Evolutionary conservation across 108 stramenopile species (phyloP).

Genomic region (Mediolabrus comicus): DNA sequence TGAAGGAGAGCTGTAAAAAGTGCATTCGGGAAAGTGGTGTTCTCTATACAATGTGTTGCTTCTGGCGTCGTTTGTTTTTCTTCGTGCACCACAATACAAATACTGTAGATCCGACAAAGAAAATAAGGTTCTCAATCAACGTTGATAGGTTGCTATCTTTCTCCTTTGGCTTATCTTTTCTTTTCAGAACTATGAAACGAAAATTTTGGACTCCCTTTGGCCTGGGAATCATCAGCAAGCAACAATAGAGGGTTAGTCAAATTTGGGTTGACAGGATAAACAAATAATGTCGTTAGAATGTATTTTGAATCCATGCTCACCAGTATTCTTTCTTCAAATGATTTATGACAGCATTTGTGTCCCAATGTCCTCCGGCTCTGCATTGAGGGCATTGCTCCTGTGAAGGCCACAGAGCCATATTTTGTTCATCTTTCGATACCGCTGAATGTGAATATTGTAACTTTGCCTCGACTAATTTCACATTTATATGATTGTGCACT

Average conservation of each 20-base stretch:
- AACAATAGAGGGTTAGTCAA: not conserved
- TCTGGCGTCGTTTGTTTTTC: conserved; percentile 9
- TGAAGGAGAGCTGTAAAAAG: not conserved
- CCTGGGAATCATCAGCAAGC: no score
- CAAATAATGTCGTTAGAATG: not conserved
- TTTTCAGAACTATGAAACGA: conserved; percentile 50
- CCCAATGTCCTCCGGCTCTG: conserved; percentile 53
- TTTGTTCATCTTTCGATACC: conserved; percentile 11
- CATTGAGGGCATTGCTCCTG: conserved; percentile 44
- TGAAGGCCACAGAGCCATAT: conserved; percentile 53
- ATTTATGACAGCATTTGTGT: conserved; percentile 33
- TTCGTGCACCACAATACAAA: conserved; percentile 27
- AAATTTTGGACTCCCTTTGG: conserved; percentile 55
- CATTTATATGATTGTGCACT: conserved; percentile 81
- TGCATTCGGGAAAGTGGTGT: not conserved
- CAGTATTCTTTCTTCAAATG: conserved; percentile 50
- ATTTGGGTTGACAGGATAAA: not conserved
- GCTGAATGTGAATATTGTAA: conserved; percentile 3
- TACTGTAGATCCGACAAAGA: conserved; percentile 1
- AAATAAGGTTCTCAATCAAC: conserved; percentile 20
- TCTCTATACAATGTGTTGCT: not conserved
- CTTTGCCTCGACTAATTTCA: conserved; percentile 57
- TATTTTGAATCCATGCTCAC: conserved; percentile 14
- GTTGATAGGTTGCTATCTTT: conserved; percentile 1
- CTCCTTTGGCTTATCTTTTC: conserved; percentile 24